Evolutionary conservation across 495 filamentous ascomycete genomes (phyloP).

Genomic region (Corynascus novoguineensis): DNA sequence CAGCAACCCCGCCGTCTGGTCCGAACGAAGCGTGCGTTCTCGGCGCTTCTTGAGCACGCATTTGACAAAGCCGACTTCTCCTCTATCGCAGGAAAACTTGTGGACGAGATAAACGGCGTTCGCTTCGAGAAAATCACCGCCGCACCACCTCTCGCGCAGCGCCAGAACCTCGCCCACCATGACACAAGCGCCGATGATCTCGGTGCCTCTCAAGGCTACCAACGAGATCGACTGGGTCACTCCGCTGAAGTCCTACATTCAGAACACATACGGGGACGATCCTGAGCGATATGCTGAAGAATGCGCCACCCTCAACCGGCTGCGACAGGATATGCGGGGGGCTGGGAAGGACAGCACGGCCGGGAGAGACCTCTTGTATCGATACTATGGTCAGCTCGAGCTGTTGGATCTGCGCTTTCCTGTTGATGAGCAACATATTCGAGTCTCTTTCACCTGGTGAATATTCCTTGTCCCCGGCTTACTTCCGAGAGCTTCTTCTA

Average conservation of each 20-base stretch:
- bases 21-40: background rate
- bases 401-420: conserved; percentile 91
- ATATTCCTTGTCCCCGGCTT: background rate
- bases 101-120: background rate
- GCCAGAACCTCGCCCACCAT: conserved; percentile 36
- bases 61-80: background rate
- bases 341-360: conserved; percentile 95
- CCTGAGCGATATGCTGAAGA: conserved; percentile 91
- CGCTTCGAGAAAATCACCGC: background rate
- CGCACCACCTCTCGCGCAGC: conserved; percentile 2
- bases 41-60: background rate
- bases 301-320: conserved; percentile 90
- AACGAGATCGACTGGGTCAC: conserved; percentile 98
- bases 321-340: conserved; percentile 97
- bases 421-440: conserved; percentile 97
- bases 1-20: background rate
- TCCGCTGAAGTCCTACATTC: conserved; percentile 90
- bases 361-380: conserved; percentile 86
- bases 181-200: conserved; percentile 86
- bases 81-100: background rate
- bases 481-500: background rate
- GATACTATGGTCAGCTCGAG: conserved; percentile 97
- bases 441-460: conserved; percentile 97
- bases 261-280: conserved; percentile 90
- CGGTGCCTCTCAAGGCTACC: conserved; percentile 90